A percentile compares a stretch with the other conserved stretches of the same genome.
These are phyloP conservation scores for Mycena polygramma DNA, from an alignment of 768 basidiomycete genomes.

Conservation along the genomic window DNA sequence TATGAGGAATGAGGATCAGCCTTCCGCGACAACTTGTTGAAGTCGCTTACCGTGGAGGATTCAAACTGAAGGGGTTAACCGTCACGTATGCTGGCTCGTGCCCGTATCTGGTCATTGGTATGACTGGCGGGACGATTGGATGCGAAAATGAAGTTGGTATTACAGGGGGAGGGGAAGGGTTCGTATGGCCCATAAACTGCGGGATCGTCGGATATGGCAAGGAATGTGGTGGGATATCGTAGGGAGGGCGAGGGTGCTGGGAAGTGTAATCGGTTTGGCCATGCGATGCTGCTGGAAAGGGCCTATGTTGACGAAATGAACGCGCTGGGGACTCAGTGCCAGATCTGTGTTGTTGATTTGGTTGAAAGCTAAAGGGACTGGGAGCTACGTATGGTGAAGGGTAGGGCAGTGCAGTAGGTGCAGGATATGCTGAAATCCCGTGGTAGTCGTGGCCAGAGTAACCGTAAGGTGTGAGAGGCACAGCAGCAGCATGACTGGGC, in stretches of 20 bases:
- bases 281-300: background rate
- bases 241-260: background rate
- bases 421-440: background rate
- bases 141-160: background rate
- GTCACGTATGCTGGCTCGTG: conserved; percentile 8
- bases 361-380: background rate
- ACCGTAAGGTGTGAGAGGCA: background rate
- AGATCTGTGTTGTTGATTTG: background rate
- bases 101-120: background rate
- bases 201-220: background rate
- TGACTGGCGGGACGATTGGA: too few species aligned
- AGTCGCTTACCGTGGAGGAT: background rate
- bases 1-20: too few species aligned
- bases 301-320: background rate
- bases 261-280: too few species aligned
- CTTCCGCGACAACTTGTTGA: too few species aligned
- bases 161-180: background rate
- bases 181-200: too few species aligned
- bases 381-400: background rate
- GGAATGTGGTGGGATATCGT: background rate
- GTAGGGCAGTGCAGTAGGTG: background rate
- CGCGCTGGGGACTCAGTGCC: background rate
- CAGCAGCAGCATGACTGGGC: background rate
- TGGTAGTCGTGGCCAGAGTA: background rate
- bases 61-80: conserved; percentile 1